phyloP scores from a whole-genome alignment of 2,329 filamentous ascomycete species.

The Aspergillus brunneoviolaceus region DNA sequence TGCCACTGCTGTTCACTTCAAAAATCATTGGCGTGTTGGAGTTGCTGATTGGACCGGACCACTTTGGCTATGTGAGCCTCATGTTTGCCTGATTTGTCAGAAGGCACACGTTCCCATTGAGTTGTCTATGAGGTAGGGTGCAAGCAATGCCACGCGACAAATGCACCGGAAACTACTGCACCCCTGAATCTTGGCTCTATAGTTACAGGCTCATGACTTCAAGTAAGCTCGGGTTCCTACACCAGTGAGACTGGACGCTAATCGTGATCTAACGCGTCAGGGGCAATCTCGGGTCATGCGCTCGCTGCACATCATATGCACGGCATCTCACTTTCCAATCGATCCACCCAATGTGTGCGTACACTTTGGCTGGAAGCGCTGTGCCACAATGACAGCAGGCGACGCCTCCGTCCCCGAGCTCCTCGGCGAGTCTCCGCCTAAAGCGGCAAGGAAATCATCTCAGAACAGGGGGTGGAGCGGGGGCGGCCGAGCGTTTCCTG shows the following conservation, averaged over 20 bases:
- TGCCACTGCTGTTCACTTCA: no score
- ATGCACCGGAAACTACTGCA: background rate
- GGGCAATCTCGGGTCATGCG: background rate
- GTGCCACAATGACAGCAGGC: background rate
- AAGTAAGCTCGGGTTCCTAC: background rate
- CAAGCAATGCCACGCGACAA: background rate
- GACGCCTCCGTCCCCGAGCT: background rate
- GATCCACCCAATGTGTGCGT: background rate
- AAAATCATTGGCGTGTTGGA: background rate
- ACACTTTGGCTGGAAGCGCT: background rate
- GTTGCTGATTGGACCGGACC: background rate
- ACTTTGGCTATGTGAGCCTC: background rate
- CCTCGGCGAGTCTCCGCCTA: constrained; percentile 8
- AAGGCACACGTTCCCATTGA: background rate
- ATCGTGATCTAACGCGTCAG: background rate
- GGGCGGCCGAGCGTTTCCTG: constrained; percentile 20
- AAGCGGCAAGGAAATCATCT: constrained; percentile 29
- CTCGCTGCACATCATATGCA: background rate
- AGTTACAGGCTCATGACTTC: background rate
- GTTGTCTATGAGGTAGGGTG: background rate
- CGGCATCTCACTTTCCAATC: background rate
- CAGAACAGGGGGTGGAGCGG: constrained; percentile 34
- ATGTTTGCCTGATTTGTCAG: background rate
- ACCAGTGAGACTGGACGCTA: background rate
- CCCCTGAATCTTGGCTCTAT: background rate